phyloP scores from a whole-genome alignment of 1,284 basidiomycete species.

The Mrakiaceae sp. region DNA sequence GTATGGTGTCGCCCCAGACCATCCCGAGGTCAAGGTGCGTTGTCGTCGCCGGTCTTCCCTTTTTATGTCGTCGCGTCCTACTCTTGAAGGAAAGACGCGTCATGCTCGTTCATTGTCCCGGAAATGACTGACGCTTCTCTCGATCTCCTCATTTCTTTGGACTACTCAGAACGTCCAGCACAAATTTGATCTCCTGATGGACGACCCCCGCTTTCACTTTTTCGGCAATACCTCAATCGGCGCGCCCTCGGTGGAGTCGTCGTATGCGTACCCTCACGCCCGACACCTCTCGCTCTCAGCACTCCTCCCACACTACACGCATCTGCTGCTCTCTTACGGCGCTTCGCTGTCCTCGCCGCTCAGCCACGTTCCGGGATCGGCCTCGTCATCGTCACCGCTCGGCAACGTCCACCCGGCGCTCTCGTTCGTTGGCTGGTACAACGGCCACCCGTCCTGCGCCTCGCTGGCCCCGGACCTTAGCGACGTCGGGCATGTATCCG shows the following conservation, averaged over 20 bases:
- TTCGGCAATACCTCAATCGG: slow-evolving; percentile 85
- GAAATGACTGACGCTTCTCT: background rate
- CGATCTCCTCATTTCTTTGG: slow-evolving; percentile 4
- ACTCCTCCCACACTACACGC: slow-evolving; percentile 38
- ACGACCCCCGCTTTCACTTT: slow-evolving; percentile 67
- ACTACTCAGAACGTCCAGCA: slow-evolving; percentile 76
- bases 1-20: slow-evolving; percentile 96
- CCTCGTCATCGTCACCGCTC: slow-evolving; percentile 42
- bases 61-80: background rate
- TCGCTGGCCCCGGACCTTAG: slow-evolving; percentile 43
- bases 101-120: background rate
- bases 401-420: slow-evolving; percentile 63
- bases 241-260: slow-evolving; percentile 19
- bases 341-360: slow-evolving; percentile 34
- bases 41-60: background rate
- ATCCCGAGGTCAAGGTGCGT: slow-evolving; percentile 91
- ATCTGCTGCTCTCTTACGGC: slow-evolving; percentile 40
- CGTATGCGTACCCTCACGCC: slow-evolving; percentile 36
- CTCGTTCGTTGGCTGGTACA: slow-evolving; percentile 94
- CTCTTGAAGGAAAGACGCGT: background rate
- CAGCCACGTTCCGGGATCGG: slow-evolving; percentile 38
- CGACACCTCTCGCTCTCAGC: slow-evolving; percentile 33
- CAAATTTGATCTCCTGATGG: slow-evolving; percentile 70
- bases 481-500: slow-evolving; percentile 54
- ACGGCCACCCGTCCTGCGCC: slow-evolving; percentile 60